Evolutionary conservation across 805 yeast species (phyloP), one percentile per base, ranked within the genome.

Genomic region (Ogataea pini): DNA sequence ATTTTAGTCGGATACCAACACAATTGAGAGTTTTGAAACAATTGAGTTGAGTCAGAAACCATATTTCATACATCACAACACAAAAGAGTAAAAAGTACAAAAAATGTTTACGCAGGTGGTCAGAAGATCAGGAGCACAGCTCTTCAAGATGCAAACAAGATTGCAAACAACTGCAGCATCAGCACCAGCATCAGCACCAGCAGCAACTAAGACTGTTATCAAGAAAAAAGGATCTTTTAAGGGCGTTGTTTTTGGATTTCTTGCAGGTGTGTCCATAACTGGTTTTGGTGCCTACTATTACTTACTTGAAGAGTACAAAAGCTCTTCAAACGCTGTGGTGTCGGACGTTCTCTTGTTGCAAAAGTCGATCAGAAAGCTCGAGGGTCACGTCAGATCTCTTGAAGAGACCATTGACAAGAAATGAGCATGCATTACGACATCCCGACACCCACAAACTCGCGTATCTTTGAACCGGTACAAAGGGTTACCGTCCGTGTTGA

Each of bases 231-330:
- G 61, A 18, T 64, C 70, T 22, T 58, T 68, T 44, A 67, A 58
- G 51, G 72, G 73, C 14, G 79, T 78, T 4, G 72, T 89, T 53
- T 71, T 87, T 46, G 96, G 96, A 1, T 89, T 89, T 68, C 75
- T 89, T 46, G 72, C 83, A 25, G 96, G 96, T 38, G 86, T 85
- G 32, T 73, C 89, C 18, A 64, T 77, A 52, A 85, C 96, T 14
- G 91, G 95, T 2, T 78, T 77, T 47, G 86, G 80, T 7, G 82
- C 91, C 13, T 89, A 89, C 72, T 85, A 80, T 65, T 89, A 87
- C 68, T 73, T 87, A 56, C 68, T 87, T 49, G 94, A 88, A 61
- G 86, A 86, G 66, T 87, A 86, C 75, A 82, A 84, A 64, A 72
- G 77, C 51, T 79, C 92, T 57, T 86, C 84, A 64, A 78, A 77